Evolutionary conservation across 2,329 filamentous ascomycete genomes (phyloP).

Genomic region (Tolypocladium amazonense): DNA sequence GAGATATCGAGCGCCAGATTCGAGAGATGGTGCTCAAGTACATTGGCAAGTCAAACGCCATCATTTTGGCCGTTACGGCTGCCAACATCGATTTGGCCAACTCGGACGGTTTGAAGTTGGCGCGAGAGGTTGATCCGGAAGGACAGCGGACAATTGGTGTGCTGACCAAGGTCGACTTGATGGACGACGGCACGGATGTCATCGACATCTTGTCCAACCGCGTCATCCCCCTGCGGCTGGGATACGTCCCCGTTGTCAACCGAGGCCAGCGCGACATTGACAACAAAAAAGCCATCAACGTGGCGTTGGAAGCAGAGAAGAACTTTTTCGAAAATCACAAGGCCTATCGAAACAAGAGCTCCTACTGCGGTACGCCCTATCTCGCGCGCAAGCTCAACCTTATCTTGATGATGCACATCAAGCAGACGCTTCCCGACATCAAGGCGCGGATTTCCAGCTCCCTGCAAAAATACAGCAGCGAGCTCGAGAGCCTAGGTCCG

Average conservation of each 20-base stretch:
- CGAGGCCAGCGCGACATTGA: conserved; percentile 96
- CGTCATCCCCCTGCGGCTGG: conserved; percentile 88
- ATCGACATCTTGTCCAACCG: conserved; percentile 96
- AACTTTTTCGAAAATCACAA: conserved; percentile 98
- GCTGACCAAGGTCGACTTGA: conserved; percentile 95
- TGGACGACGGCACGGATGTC: conserved; percentile 97
- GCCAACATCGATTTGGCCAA: conserved; percentile 98
- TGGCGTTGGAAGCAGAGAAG: conserved; percentile 86
- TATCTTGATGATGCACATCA: conserved; percentile 99
- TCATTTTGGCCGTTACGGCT: conserved; percentile 90
- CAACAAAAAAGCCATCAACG: conserved; percentile 89
- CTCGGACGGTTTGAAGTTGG: conserved; percentile 93
- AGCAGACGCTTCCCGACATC: conserved; percentile 97
- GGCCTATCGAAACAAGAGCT: conserved; percentile 95
- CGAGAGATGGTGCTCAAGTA: conserved; percentile 98
- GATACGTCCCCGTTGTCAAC: conserved; percentile 97
- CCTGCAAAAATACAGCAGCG: conserved; percentile 78
- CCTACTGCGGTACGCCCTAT: conserved; percentile 97
- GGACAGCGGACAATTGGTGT: conserved; percentile 98
- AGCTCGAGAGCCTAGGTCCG: conserved; percentile 76
- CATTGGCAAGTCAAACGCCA: conserved; percentile 96
- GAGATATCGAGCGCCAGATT: conserved; percentile 95
- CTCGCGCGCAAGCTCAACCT: conserved; percentile 93
- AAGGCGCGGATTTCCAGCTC: conserved; percentile 94
- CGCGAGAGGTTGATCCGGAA: conserved; percentile 92